Base-by-base conservation (phyloP, 176 grass and related monocot genomes). In the Eleusine coracana region DNA sequence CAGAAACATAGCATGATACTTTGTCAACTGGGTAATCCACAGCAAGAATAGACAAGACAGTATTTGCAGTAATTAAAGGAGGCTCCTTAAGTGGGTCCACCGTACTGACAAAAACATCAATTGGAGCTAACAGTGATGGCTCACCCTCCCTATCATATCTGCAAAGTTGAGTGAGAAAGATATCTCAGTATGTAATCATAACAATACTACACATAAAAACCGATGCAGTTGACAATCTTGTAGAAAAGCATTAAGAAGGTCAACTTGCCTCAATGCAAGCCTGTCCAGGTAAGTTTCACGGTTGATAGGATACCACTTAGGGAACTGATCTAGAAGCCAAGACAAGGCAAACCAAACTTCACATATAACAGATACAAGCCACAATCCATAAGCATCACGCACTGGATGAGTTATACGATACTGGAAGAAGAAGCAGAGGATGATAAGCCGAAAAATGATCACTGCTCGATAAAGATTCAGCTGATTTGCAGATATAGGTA, bases 1-100 rank as follows among this genome's bases (percentile, higher is more conserved):
- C 95, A 89, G 95, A 97, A 83, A 97, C 95, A 87, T 97, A 94
- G 82, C 95, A 97, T 40, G 95, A 97, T 25, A 97, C 90, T 82
- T 97, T 97, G 82, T 94, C 95, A 11, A 97, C 95, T 23, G 95
- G 95, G 49, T 97, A 97, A 78, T 97, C 95, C 44, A 92, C 88
- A 34, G 95, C 58, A 71, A 97, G 92, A 80, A 97, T 94, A 13
- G 95, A 97, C 28, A 97, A 71, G 15, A 97, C 92, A 50, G 92
- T 97, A 42, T 97, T 97, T 34, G 90, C 92, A 66, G 95, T 97
- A 70, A 97, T 85, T 10, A 97, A 66, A 66, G 92, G 95, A 78
- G 95, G 92, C 60, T 97, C 95, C 74, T 94, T 97, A 58, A 94
- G 76, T 36, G 95, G 95, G 60, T 97, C 95, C 66, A 97, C 95